Evolutionary conservation across 441 rosid genomes (phyloP), one percentile per base, ranked within the genome.

Genomic region (Manihot esculenta): DNA sequence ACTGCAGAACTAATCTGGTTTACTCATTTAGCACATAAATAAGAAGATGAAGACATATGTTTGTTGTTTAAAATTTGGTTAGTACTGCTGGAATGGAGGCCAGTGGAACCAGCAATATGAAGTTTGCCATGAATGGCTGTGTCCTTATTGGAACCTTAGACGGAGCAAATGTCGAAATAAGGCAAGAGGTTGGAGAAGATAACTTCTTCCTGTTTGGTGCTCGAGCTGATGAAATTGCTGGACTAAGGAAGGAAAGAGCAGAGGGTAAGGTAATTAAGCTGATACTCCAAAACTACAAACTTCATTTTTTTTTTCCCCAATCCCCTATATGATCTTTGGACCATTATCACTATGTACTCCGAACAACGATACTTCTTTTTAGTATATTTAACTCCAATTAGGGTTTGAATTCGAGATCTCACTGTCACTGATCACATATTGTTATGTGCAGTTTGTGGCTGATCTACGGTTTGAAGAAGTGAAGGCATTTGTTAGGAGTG

Each of bases 21-120:
- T 6, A 4, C 5, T 7, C 3, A 7, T 35, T 35, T 35, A 7
- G n/a, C 5, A 23, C 21, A 10, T 23, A 54, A 20, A 54, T 21
- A 24, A 10, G 15, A 23, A 21, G 27, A 11, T 21, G 15, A 23
- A 53, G 0, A 53, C 21, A 21, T 10, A 54, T 9, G 3, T 49
- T 68, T 66, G 24, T 57, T 47, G 69, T 33, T 73, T 50, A 12
- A 18, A 13, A 50, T 18, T 3, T 24, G 51, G 33, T n/a, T 73
- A 90, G 98, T 78, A 93, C 96, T 24, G 93, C 96, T 65, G 96
- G 97, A 50, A 91, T 93, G 97, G 97, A 93, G 80, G 98, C 98
- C 18, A 93, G 98, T 76, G 98, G 97, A 78, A 93, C 97, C 58
- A 91, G 97, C 81, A 91, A 93, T 79, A 93, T 89, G 96, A 93